These are phyloP conservation scores for Malania oleifera DNA, from an alignment of 164 flowering plant species.

Conservation along the genomic window DNA sequence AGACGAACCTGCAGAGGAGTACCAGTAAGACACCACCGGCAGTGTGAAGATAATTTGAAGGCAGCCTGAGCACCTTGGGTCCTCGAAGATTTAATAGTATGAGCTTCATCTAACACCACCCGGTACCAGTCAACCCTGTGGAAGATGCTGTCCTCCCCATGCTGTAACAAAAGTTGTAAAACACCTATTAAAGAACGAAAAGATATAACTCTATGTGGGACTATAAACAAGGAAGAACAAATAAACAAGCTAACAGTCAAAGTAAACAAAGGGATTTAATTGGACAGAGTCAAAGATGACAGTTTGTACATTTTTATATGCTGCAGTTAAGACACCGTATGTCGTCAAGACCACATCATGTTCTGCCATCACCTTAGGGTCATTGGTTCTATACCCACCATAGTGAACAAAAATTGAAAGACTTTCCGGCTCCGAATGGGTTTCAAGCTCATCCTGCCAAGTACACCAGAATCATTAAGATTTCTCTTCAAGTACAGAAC, in stretches of 20 bases:
- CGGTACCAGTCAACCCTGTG: slow-evolving; percentile 66
- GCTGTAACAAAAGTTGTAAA: slow-evolving; percentile 27
- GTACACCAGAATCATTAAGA: not conserved
- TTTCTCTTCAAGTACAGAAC: not conserved
- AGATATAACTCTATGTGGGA: too few relatives aligned
- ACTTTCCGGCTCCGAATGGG: slow-evolving; percentile 54
- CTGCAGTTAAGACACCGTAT: slow-evolving; percentile 57
- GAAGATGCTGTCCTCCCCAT: slow-evolving; percentile 43
- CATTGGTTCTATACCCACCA: slow-evolving; percentile 53
- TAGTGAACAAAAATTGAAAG: slow-evolving; percentile 64
- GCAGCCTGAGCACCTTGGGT: slow-evolving; percentile 63
- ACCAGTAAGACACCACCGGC: slow-evolving; percentile 90
- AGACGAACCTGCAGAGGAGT: slow-evolving; percentile 74
- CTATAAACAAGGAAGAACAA: not conserved
- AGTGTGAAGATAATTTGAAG: slow-evolving; percentile 48
- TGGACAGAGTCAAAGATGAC: not conserved
- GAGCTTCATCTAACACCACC: slow-evolving; percentile 87
- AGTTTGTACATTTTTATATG: slow-evolving; percentile 48
- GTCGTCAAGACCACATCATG: slow-evolving; percentile 83
- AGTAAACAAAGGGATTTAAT: not conserved
- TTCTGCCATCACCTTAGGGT: slow-evolving; percentile 41
- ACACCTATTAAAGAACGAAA: slow-evolving; percentile 3
- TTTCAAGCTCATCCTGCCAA: slow-evolving; percentile 72
- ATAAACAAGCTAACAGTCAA: not conserved
- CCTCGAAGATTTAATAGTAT: slow-evolving; percentile 61